A percentile compares a stretch with the other conserved stretches of the same genome.
Evolutionary conservation across 192 early-diverging fungal species (phyloP).

Genomic region (Linnemannia zychae): DNA sequence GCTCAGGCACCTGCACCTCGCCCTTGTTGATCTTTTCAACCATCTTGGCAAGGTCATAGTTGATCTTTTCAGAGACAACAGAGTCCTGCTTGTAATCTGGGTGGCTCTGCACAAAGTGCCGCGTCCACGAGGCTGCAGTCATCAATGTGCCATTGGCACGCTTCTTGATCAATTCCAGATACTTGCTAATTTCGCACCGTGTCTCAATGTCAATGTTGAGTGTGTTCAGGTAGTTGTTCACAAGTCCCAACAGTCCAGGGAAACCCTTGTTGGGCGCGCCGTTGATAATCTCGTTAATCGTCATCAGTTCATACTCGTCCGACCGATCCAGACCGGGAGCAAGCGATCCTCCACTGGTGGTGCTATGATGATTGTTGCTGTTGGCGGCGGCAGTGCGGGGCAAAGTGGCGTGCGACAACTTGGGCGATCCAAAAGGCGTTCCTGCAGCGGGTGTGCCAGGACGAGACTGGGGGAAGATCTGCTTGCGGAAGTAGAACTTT

Average conservation of each 20-base stretch:
- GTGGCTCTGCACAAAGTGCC: conserved; percentile 88
- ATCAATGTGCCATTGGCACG: conserved; percentile 86
- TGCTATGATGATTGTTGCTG: neutral
- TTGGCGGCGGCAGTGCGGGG: conserved; percentile 9
- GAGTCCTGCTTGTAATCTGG: conserved; percentile 92
- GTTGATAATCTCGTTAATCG: conserved; percentile 94
- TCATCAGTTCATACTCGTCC: conserved; percentile 80
- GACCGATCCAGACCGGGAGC: conserved; percentile 37
- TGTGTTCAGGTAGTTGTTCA: conserved; percentile 88
- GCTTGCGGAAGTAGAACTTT: conserved; percentile 93
- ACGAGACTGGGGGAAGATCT: conserved; percentile 73
- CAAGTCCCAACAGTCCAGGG: conserved; percentile 86
- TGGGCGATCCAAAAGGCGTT: conserved; percentile 49
- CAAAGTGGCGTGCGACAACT: conserved; percentile 26
- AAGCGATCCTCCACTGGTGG: neutral
- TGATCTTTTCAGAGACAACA: conserved; percentile 86
- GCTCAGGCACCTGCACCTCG: conserved; percentile 62
- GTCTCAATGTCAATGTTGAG: conserved; percentile 76
- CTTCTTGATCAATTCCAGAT: conserved; percentile 83
- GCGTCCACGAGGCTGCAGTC: conserved; percentile 92
- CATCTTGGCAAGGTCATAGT: conserved; percentile 85
- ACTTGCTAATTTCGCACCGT: conserved; percentile 76
- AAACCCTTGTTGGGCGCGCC: conserved; percentile 78
- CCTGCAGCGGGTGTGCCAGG: conserved; percentile 47
- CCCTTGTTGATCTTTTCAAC: conserved; percentile 69